Evolutionary conservation across 495 filamentous ascomycete genomes (phyloP).

Genomic region (Penicillium riverlandense): DNA sequence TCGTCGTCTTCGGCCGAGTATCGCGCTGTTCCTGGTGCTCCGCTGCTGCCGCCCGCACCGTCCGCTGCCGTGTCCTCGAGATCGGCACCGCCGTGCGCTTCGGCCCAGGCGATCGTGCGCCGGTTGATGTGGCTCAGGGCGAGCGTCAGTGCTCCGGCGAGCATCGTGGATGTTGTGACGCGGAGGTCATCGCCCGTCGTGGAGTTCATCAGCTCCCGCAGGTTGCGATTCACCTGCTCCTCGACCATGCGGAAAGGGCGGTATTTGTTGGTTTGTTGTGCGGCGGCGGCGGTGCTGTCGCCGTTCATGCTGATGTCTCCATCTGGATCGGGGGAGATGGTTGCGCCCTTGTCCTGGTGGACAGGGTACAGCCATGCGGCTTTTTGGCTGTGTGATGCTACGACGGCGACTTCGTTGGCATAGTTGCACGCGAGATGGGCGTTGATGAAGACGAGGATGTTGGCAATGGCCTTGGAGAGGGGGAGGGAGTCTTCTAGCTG

Average conservation of each 20-base stretch:
- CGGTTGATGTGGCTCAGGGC: slow-evolving; percentile 85
- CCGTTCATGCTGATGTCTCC: slow-evolving; percentile 32
- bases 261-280: slow-evolving; percentile 77
- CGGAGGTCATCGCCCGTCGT: slow-evolving; percentile 55
- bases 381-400: slow-evolving; percentile 78
- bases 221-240: slow-evolving; percentile 60
- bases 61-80: slow-evolving; percentile 23
- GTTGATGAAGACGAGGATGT: slow-evolving; percentile 93
- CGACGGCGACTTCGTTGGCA: slow-evolving; percentile 85
- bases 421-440: slow-evolving; percentile 90
- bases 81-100: slow-evolving; percentile 36
- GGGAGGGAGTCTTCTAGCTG: slow-evolving; percentile 69
- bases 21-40: slow-evolving; percentile 18
- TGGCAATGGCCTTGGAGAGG: slow-evolving; percentile 76
- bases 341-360: slow-evolving; percentile 8
- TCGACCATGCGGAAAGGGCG: slow-evolving; percentile 85
- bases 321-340: slow-evolving; percentile 25
- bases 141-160: slow-evolving; percentile 85
- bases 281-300: slow-evolving; percentile 4
- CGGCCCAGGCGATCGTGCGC: slow-evolving; percentile 38
- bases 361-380: slow-evolving; percentile 84
- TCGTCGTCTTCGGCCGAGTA: slow-evolving; percentile 31
- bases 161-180: slow-evolving; percentile 62
- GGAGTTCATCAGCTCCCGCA: slow-evolving; percentile 58
- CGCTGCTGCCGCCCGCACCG: slow-evolving; percentile 11